Base-by-base conservation (phyloP, 1,139 yeast genomes). In the Entelexis paramagnoliae region DNA sequence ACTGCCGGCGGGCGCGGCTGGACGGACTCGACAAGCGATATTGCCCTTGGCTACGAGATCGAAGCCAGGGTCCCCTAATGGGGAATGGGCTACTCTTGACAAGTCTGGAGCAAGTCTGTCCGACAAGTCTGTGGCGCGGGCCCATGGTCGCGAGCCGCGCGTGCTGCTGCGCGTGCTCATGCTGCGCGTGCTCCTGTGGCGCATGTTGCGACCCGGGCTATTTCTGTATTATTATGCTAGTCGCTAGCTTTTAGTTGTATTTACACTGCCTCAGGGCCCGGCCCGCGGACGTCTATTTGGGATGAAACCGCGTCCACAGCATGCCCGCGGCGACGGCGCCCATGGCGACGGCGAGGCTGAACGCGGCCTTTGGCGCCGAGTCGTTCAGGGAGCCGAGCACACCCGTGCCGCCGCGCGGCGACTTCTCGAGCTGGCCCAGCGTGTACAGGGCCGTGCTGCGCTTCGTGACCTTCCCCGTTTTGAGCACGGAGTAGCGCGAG, bases 1-100 rank as follows among this genome's bases (percentile, higher is more conserved):
- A 82, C 97, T 0, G 84, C 95, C 66, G 98, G 98, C 8, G 86
- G 84, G 60, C 76, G 97, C 63, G 98, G 98, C 4, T 89, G 96
- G 96, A 91, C 83, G 62, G 61, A 58, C 9, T 85, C 95, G 2
- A 69, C 72, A 33, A 77, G 81, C 40, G 98, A 91, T 57, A 77
- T 81, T 29, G 84, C 85, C 8, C 74, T 88, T 61, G 73, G 88
- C 40, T 89, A 88, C 65, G 95, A 88, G 63, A 80, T 89, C 40
- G 71, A 43, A 7, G 51, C 55, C 14, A 40, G 45, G 24, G 24
- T 22, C 24, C 24, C 24, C 4, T 22, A 6, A 22, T 4, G 24
- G 24, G 6, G 24, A 4, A 6, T 22, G 6, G 6, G 6, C 24
- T 22, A 6, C 24, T 22, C 6, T n/a, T n/a, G n/a, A n/a, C n/a